Evolutionary conservation across 805 yeast genomes (phyloP).

Genomic region (Jamesozyma rosinii): DNA sequence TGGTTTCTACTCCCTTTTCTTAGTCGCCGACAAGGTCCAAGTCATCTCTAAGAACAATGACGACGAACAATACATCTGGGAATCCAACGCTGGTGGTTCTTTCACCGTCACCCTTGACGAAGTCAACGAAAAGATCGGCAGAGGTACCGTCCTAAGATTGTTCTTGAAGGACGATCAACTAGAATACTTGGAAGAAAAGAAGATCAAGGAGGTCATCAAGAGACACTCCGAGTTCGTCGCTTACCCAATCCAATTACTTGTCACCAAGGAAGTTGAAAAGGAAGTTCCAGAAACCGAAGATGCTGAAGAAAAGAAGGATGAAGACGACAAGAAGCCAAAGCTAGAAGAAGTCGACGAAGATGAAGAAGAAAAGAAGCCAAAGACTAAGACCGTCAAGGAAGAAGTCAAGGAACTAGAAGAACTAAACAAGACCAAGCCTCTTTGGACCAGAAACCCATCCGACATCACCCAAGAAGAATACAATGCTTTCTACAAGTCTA

Average conservation of each 20-base stretch:
- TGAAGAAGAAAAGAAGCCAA: constrained; percentile 60
- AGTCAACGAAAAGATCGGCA: constrained; percentile 71
- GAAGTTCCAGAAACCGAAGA: constrained; percentile 70
- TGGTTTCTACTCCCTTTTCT: constrained; percentile 98
- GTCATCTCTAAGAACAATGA: constrained; percentile 97
- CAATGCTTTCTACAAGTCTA: constrained; percentile 98
- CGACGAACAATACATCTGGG: constrained; percentile 99
- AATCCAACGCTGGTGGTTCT: constrained; percentile 99
- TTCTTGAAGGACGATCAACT: constrained; percentile 98
- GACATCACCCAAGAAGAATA: constrained; percentile 97
- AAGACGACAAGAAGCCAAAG: constrained; percentile 59
- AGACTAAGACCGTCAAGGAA: constrained; percentile 87
- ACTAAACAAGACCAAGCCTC: constrained; percentile 96
- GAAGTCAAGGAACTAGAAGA: constrained; percentile 93
- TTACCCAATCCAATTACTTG: constrained; percentile 97
- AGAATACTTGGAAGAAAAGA: constrained; percentile 98
- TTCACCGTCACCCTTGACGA: constrained; percentile 92
- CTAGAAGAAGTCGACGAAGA: constrained; percentile 69
- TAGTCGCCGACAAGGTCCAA: constrained; percentile 98
- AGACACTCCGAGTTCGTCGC: constrained; percentile 98
- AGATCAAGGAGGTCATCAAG: constrained; percentile 98
- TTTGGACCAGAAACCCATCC: constrained; percentile 98
- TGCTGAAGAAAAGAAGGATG: constrained; percentile 37
- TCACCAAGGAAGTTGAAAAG: constrained; percentile 97
- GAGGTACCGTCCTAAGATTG: constrained; percentile 93